Evolutionary conservation across 164 flowering plant species (phyloP), one percentile per base, ranked within the genome.

Genomic region (Tetrastigma voinierianum): DNA sequence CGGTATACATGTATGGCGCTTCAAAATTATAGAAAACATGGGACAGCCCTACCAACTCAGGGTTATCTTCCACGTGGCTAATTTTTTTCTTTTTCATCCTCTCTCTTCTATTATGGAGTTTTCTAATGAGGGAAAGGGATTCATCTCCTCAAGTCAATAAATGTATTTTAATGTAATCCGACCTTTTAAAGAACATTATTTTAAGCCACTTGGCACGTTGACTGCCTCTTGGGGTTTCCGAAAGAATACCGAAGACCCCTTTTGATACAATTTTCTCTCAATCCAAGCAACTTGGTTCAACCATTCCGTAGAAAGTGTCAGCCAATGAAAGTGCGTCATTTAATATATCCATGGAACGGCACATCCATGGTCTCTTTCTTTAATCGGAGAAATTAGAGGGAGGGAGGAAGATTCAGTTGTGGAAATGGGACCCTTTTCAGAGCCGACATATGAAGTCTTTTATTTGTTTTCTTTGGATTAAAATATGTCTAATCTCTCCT

Each of bases 171-270:
- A 40, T 4, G 23, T 3, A 4, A 32, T 32, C 40, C 40, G 40
- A 32, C 40, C 40, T 14, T 53, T 65, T 65, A 18, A 55, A 46
- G 11, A 6, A 12, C 68, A 20, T 55, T 56, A 15, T 54, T 54
- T 32, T 65, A 18, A 65, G 65, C 66, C 65, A 53, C 69, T 59
- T 46, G 74, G 53, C 61, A 52, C 47, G 46, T 64, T 21, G 1
- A 49, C 14, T 72, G 75, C 49, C 70, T 62, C 46, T 72, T 67
- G 63, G 67, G 17, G 15, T 6, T 18, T 51, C 12, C 57, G 53
- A 72, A 66, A 23, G 62, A 70, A 24, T 65, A 53, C 21, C 8
- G 23, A 16, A 57, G 13, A 15, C 5, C 10, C 61, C 59, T 64
- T 16, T 52, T 17, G 51, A 16, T 17, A 48, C 46, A 11, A 11